Conservation (phyloP, 495 filamentous ascomycete genomes). For the Schizothecium vesticola region DNA sequence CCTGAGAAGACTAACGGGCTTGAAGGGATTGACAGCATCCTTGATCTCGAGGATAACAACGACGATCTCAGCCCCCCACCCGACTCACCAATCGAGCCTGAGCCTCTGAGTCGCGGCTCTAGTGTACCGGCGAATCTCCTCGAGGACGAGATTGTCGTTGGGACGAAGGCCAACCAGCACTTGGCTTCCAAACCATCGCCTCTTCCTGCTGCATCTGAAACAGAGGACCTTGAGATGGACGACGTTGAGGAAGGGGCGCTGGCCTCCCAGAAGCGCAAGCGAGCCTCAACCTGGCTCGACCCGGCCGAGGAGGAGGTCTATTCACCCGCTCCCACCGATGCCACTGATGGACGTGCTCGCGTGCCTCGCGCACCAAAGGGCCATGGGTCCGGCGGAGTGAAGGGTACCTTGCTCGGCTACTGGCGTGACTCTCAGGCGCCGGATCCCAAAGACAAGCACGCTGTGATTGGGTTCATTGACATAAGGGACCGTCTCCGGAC, state of each 20-base stretch:
- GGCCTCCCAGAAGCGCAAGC: slow-evolving; percentile 43
- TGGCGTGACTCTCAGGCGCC: slow-evolving; percentile 49
- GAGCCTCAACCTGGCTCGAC: slow-evolving; percentile 37
- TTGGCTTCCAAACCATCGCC: slow-evolving; percentile 19
- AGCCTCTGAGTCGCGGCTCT: slow-evolving; percentile 22
- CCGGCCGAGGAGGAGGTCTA: slow-evolving; percentile 31
- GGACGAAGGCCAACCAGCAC: slow-evolving; percentile 25
- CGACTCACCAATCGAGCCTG: slow-evolving; percentile 16
- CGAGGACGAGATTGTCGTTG: slow-evolving; percentile 45
- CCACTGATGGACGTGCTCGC: slow-evolving; percentile 16
- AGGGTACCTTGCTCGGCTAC: slow-evolving; percentile 45
- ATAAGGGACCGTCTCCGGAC: slow-evolving; percentile 48
- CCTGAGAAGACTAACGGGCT: not conserved
- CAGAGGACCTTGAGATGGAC: slow-evolving; percentile 34
- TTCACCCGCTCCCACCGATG: slow-evolving; percentile 17
- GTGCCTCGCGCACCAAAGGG: slow-evolving; percentile 24
- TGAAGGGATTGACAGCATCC: not conserved
- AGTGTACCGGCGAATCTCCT: slow-evolving; percentile 32
- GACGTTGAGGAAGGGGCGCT: slow-evolving; percentile 32
- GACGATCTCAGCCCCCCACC: slow-evolving; percentile 29
- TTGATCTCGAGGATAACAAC: slow-evolving; percentile 2
- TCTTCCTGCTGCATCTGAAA: slow-evolving; percentile 20
- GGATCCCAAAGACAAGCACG: slow-evolving; percentile 41
- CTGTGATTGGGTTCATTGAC: slow-evolving; percentile 51
- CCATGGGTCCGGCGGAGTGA: slow-evolving; percentile 28